Evolutionary conservation across 2,329 filamentous ascomycete species (phyloP).

Genomic region (Pseudopyricularia javanii): DNA sequence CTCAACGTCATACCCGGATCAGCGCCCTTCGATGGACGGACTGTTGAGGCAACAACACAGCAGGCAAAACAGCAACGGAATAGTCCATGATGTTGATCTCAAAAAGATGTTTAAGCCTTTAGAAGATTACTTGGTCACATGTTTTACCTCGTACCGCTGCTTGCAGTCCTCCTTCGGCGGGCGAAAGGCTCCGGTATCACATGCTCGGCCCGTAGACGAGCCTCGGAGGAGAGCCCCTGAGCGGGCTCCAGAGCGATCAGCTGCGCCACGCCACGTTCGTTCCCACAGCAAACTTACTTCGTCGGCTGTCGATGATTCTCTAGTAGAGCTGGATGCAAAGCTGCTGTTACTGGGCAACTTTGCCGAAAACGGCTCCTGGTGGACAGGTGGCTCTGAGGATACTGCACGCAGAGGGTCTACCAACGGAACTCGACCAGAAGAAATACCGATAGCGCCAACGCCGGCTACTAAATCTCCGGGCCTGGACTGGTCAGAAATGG

Average conservation of each 20-base stretch:
- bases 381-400: slow-evolving; percentile 50
- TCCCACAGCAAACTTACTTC: slow-evolving; percentile 16
- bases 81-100: slow-evolving; percentile 19
- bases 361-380: slow-evolving; percentile 74
- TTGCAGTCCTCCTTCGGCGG: slow-evolving; percentile 62
- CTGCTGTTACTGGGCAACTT: slow-evolving; percentile 62
- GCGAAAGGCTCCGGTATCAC: background rate
- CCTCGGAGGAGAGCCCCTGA: background rate
- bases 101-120: slow-evolving; percentile 60
- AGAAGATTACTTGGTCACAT: slow-evolving; percentile 63
- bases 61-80: background rate
- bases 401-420: slow-evolving; percentile 5
- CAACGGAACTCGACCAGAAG: slow-evolving; percentile 15
- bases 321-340: slow-evolving; percentile 61
- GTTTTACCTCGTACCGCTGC: slow-evolving; percentile 56
- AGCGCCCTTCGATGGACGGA: slow-evolving; percentile 10
- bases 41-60: background rate
- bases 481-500: slow-evolving; percentile 62
- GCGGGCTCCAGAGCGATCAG: background rate
- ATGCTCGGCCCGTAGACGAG: background rate
- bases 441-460: slow-evolving; percentile 27
- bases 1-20: slow-evolving; percentile 32
- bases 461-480: slow-evolving; percentile 28
- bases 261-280: background rate
- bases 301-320: slow-evolving; percentile 23